phyloP scores from a whole-genome alignment of 768 basidiomycete species.

The Crassisporium funariophilum region DNA sequence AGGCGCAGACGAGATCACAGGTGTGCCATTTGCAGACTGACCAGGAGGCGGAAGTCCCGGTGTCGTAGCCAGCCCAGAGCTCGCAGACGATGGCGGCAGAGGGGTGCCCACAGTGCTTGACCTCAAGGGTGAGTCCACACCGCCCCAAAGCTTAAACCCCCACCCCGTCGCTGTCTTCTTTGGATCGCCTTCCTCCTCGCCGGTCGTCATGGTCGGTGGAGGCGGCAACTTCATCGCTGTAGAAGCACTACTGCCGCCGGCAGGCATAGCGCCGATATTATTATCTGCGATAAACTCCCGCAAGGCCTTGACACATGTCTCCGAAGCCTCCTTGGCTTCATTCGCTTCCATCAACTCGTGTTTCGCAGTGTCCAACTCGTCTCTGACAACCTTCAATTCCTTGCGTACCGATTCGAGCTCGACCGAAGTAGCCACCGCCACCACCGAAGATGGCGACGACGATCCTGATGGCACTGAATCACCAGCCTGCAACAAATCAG shows the following conservation, averaged over 20 bases:
- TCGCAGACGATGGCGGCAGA: conserved; percentile 13
- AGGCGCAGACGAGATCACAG: conserved; percentile 40
- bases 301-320: conserved; percentile 79
- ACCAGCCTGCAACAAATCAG: no score
- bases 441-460: conserved; percentile 7
- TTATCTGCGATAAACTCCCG: conserved; percentile 82
- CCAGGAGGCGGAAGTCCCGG: conserved; percentile 29
- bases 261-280: conserved; percentile 49
- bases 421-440: conserved; percentile 13
- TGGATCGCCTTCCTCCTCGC: conserved; percentile 33
- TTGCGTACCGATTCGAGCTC: conserved; percentile 62
- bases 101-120: conserved; percentile 13
- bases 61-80: conserved; percentile 10
- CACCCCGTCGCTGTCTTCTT: conserved; percentile 46
- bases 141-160: conserved; percentile 72
- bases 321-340: conserved; percentile 87
- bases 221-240: conserved; percentile 41
- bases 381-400: conserved; percentile 57
- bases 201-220: conserved; percentile 41
- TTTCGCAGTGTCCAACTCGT: conserved; percentile 63
- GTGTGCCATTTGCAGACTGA: conserved; percentile 15
- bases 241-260: conserved; percentile 14
- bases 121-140: conserved; percentile 13
- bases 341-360: conserved; percentile 74
- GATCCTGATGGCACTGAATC: no score